Percentiles rank a stretch among this genome's conserved stretches.
phyloP scores from a whole-genome alignment of 1,139 yeast genomes.

The Yamadazyma friedrichii region DNA sequence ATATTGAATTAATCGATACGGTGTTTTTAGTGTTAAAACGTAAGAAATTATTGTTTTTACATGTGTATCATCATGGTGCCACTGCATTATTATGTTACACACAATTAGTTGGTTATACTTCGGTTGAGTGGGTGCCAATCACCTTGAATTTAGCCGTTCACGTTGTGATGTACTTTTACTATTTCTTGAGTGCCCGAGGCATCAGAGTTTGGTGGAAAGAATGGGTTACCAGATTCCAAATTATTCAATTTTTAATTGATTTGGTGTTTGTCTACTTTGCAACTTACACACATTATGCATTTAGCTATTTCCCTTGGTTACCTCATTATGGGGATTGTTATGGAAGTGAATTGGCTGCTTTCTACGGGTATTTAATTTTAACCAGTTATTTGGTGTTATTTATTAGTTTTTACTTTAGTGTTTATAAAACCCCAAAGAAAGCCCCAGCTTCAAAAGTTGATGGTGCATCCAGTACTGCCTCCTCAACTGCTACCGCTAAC shows the following conservation, averaged over 20 bases:
- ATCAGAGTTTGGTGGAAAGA: conserved; percentile 99
- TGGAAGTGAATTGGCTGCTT: conserved; percentile 92
- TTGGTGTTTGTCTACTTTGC: conserved; percentile 90
- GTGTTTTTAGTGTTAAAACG: conserved; percentile 87
- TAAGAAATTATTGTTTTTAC: conserved; percentile 87
- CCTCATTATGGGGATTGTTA: conserved; percentile 88
- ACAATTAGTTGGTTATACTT: conserved; percentile 85
- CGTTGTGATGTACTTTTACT: conserved; percentile 98
- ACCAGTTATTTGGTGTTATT: conserved; percentile 87
- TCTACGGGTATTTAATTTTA: conserved; percentile 84
- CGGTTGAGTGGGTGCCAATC: conserved; percentile 96
- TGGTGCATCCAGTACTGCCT: neutral
- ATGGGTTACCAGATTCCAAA: conserved; percentile 97
- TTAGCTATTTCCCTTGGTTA: conserved; percentile 54
- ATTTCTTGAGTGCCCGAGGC: conserved; percentile 90
- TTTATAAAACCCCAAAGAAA: conserved; percentile 62
- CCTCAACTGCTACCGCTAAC: neutral
- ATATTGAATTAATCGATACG: conserved; percentile 85
- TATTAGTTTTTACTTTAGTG: conserved; percentile 89
- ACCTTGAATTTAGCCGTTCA: conserved; percentile 87
- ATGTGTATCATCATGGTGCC: conserved; percentile 98
- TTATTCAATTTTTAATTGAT: conserved; percentile 89
- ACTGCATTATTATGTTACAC: conserved; percentile 95
- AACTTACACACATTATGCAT: conserved; percentile 76
- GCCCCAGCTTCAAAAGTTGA: conserved; percentile 23